phyloP scores from a whole-genome alignment of 2,329 filamentous ascomycete genomes.

The Fusarium sublunatum region DNA sequence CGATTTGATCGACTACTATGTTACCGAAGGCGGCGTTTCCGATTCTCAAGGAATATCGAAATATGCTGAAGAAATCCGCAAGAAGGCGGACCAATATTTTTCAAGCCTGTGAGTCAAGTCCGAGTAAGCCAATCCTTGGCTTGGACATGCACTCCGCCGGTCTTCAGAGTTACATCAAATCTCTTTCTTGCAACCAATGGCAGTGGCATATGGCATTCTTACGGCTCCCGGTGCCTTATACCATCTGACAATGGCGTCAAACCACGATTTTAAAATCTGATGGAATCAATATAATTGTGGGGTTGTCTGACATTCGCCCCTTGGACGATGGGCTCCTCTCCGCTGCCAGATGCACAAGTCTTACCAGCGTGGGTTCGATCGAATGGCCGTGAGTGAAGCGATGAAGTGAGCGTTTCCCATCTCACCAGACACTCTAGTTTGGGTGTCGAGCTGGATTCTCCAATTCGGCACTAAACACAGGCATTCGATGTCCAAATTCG shows the following conservation, averaged over 20 bases:
- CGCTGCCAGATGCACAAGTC: background rate
- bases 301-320: slow-evolving; percentile 29
- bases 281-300: slow-evolving; percentile 21
- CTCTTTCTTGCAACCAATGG: slow-evolving; percentile 19
- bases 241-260: slow-evolving; percentile 16
- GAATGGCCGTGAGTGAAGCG: background rate
- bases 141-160: slow-evolving; percentile 18
- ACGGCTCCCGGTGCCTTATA: slow-evolving; percentile 11
- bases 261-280: slow-evolving; percentile 17
- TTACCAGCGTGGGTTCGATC: background rate
- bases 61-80: slow-evolving; percentile 52
- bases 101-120: slow-evolving; percentile 46
- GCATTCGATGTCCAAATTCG: background rate
- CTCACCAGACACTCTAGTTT: slow-evolving; percentile 1
- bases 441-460: slow-evolving; percentile 1
- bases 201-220: background rate
- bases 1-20: slow-evolving; percentile 62
- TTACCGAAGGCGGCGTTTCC: slow-evolving; percentile 65
- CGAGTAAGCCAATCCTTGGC: slow-evolving; percentile 12
- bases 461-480: background rate
- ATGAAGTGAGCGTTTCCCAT: background rate
- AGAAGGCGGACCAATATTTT: slow-evolving; percentile 57
- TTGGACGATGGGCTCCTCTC: background rate
- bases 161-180: slow-evolving; percentile 20
- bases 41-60: slow-evolving; percentile 53